Evolutionary conservation across 208 protist genomes (phyloP).

Genomic region (Leishmania lainsoni): DNA sequence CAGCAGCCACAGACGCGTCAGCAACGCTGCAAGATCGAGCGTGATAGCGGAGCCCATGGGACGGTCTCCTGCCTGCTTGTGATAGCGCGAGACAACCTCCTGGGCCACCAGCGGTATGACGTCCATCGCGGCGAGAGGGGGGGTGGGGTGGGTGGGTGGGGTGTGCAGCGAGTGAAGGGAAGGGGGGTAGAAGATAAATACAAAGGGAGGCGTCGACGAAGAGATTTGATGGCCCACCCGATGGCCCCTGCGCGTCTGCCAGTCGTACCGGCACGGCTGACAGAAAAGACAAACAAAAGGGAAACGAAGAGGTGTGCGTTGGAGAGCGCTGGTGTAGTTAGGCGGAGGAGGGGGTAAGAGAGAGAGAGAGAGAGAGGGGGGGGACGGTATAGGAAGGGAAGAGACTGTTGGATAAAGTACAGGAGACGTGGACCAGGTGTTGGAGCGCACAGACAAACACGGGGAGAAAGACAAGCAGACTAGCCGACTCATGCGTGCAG

Average conservation of each 20-base stretch:
- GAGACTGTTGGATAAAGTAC: not conserved
- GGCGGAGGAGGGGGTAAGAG: not conserved
- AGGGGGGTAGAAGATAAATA: not conserved
- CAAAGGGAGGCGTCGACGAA: not conserved
- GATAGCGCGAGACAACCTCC: constrained; percentile 68
- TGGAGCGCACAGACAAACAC: not conserved
- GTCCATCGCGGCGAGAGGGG: constrained; percentile 52
- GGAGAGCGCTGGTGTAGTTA: not conserved
- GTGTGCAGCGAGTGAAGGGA: constrained; percentile 4
- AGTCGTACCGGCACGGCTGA: not conserved
- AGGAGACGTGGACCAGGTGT: not conserved
- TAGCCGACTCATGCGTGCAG: not conserved
- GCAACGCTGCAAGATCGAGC: constrained; percentile 61
- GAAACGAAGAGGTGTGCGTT: not conserved
- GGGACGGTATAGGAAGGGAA: not conserved
- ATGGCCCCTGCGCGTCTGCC: not conserved
- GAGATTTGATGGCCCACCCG: not conserved
- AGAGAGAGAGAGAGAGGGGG: not conserved
- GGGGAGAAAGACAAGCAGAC: not conserved
- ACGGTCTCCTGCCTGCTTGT: constrained; percentile 34
- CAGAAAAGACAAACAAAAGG: not conserved
- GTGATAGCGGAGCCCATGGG: constrained; percentile 48
- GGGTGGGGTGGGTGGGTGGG: too few species aligned
- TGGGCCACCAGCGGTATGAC: constrained; percentile 70
- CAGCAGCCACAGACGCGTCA: constrained; percentile 73